These are phyloP conservation scores for Xylariales sp. DNA, from an alignment of 2,329 filamentous ascomycete genomes.

Conservation along the genomic window DNA sequence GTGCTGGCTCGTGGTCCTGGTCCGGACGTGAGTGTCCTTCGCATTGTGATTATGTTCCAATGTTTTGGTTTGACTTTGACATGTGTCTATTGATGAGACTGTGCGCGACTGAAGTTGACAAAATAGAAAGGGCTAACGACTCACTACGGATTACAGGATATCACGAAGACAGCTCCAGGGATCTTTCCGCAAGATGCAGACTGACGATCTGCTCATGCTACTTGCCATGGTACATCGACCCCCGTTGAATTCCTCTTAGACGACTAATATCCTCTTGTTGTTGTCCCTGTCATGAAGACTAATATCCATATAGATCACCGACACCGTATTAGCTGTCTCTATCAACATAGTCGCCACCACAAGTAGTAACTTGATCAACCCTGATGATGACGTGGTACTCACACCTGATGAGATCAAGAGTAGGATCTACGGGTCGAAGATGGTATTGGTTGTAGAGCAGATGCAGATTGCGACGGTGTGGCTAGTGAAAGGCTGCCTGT, in stretches of 20 bases:
- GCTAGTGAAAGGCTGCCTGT: constrained; percentile 51
- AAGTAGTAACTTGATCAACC: constrained; percentile 56
- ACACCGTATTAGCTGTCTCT: constrained; percentile 49
- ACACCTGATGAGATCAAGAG: constrained; percentile 38
- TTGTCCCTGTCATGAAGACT: too few species aligned
- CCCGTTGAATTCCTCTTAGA: too few species aligned
- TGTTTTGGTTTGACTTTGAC: constrained; percentile 3
- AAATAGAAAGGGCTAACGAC: too few species aligned
- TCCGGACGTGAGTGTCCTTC: constrained; percentile 31
- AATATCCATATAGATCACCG: constrained; percentile 37
- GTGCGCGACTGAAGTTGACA: too few species aligned
- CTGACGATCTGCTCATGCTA: constrained; percentile 53
- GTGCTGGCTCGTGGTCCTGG: constrained; percentile 31
- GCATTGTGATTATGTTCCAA: not conserved
- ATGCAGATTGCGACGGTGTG: constrained; percentile 57
- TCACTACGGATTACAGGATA: too few species aligned
- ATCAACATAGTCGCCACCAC: constrained; percentile 52
- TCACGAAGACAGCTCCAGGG: constrained; percentile 35
- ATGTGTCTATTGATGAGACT: not conserved
- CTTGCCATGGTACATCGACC: constrained; percentile 39
- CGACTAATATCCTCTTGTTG: too few species aligned
- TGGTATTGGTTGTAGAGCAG: constrained; percentile 58
- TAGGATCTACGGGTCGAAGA: constrained; percentile 52
- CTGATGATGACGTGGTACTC: constrained; percentile 36
- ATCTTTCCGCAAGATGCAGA: constrained; percentile 44